These are phyloP conservation scores for Tulasnella sp. DNA, from an alignment of 768 basidiomycete genomes.

Conservation along the genomic window DNA sequence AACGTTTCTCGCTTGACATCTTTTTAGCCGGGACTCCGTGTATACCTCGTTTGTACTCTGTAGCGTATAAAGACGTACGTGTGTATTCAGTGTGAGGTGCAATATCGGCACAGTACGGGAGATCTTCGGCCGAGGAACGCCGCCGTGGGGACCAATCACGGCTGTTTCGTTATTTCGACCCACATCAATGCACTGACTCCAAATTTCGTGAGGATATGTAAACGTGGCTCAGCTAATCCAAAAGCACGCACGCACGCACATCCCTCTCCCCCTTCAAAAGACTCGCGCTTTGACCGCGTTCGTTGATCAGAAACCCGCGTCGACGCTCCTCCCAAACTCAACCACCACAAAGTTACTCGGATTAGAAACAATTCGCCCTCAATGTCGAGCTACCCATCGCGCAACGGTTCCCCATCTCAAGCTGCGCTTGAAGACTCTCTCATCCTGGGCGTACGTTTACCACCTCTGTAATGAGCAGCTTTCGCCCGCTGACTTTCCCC, in stretches of 20 bases:
- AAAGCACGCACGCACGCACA: not conserved
- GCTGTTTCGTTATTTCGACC: not conserved
- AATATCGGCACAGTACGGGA: not conserved
- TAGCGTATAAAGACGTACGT: not conserved
- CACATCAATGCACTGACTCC: not conserved
- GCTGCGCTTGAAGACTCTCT: slow-evolving; percentile 11
- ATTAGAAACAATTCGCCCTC: not conserved
- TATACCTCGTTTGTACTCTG: not conserved
- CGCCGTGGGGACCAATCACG: not conserved
- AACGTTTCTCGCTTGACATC: not conserved
- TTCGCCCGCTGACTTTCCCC: not conserved
- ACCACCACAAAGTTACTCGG: not conserved
- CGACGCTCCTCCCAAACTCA: not conserved
- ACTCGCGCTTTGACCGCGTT: not conserved
- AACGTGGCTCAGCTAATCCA: not conserved
- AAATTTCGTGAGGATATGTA: not conserved
- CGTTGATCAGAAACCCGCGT: not conserved
- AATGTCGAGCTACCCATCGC: not conserved
- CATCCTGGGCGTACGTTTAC: slow-evolving; percentile 10
- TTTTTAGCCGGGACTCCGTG: not conserved
- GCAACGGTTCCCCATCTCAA: not conserved
- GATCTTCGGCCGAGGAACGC: slow-evolving; percentile 8
- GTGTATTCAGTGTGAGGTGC: not conserved
- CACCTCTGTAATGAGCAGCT: no score
- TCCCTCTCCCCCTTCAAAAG: not conserved